Evolutionary conservation across 2,329 filamentous ascomycete species (phyloP).

Genomic region (Penicillium sp.): DNA sequence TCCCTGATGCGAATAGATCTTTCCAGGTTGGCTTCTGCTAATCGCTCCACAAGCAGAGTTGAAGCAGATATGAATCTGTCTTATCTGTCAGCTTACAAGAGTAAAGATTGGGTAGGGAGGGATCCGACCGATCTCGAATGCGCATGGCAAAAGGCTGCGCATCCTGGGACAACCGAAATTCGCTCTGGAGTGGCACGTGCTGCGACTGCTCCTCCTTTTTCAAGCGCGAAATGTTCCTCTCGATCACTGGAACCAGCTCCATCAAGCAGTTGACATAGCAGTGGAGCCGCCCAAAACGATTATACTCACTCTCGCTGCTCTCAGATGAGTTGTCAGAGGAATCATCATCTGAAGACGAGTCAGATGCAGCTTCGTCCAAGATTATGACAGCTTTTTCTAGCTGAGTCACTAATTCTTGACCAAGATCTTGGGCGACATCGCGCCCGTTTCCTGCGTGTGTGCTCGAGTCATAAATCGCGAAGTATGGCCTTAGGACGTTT

Average conservation of each 20-base stretch:
- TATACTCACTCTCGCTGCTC: background rate
- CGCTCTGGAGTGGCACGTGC: background rate
- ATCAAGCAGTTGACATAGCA: constrained; percentile 7
- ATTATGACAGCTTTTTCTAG: constrained; percentile 3
- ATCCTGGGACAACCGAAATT: background rate
- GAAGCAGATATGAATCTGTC: too few species aligned
- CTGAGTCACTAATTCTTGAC: too few species aligned
- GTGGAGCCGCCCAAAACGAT: constrained; percentile 6
- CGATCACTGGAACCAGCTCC: constrained; percentile 1
- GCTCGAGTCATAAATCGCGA: background rate
- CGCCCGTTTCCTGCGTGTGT: too few species aligned
- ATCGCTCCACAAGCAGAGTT: too few species aligned
- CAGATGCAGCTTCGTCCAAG: background rate
- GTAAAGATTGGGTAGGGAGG: too few species aligned
- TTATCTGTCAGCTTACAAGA: too few species aligned
- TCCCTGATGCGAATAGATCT: too few species aligned
- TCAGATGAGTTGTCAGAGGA: constrained; percentile 1
- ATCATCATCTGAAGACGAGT: constrained; percentile 4
- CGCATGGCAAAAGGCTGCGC: constrained; percentile 7
- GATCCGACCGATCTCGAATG: constrained; percentile 4
- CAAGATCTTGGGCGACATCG: too few species aligned
- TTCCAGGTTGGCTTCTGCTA: too few species aligned
- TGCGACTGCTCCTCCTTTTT: too few species aligned
- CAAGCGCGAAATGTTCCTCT: background rate
- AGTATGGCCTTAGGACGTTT: background rate